These are phyloP conservation scores for Gliomastix tumulicola DNA, from an alignment of 2,329 filamentous ascomycete species.

Conservation along the genomic window DNA sequence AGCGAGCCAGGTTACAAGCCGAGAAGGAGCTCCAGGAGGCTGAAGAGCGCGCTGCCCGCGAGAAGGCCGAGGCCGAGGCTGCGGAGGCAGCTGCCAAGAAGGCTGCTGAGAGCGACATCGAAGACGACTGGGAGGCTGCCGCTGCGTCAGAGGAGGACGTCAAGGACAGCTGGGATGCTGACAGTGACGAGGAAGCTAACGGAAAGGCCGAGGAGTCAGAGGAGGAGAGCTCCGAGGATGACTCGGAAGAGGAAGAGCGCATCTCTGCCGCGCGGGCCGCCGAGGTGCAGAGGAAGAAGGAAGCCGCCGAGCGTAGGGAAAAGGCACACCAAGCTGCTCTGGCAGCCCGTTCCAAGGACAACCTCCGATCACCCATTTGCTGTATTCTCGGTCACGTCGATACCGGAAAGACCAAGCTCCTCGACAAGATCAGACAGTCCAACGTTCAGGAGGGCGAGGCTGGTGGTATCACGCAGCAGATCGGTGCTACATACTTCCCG, in stretches of 20 bases:
- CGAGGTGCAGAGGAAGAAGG: constrained; percentile 73
- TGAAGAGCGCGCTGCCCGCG: constrained; percentile 50
- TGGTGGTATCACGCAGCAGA: constrained; percentile 98
- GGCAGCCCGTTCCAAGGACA: constrained; percentile 84
- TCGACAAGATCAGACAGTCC: constrained; percentile 97
- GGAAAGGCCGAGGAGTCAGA: constrained; percentile 40
- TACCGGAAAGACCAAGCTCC: constrained; percentile 98
- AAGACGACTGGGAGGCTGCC: constrained; percentile 84
- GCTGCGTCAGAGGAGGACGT: constrained; percentile 72
- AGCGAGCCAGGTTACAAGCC: constrained; percentile 61
- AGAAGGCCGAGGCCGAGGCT: constrained; percentile 50
- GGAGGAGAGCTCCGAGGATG: constrained; percentile 16
- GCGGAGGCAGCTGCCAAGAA: constrained; percentile 47
- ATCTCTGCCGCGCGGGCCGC: constrained; percentile 66
- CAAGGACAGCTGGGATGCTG: constrained; percentile 94
- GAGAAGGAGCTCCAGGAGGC: constrained; percentile 59
- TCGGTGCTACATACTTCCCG: constrained; percentile 98
- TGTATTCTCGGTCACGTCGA: constrained; percentile 99
- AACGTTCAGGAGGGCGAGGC: constrained; percentile 99
- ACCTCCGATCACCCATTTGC: constrained; percentile 95
- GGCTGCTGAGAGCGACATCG: constrained; percentile 51
- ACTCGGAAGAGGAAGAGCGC: constrained; percentile 44
- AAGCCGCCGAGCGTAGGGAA: constrained; percentile 81
- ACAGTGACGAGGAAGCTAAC: constrained; percentile 60
- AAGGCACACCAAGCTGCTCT: constrained; percentile 87